phyloP scores from a whole-genome alignment of 345 rosid genomes.

The Euclidium syriacum region DNA sequence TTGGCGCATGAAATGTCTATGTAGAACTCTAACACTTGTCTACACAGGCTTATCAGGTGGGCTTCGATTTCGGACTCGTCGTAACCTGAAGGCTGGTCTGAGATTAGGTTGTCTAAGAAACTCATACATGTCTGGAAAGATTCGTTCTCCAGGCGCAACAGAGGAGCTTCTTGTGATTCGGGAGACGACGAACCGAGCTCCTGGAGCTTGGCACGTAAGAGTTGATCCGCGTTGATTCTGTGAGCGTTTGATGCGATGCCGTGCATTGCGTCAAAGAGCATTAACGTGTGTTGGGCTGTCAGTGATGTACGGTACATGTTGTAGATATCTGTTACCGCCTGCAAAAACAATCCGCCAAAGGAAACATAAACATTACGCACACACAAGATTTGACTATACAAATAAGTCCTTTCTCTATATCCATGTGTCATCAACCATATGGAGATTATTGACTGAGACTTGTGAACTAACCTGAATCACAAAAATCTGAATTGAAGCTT shows the following conservation, averaged over 20 bases:
- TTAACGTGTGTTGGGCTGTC: conserved; percentile 51
- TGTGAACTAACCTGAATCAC: conserved; percentile 63
- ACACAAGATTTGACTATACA: neutral
- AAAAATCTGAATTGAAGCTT: conserved; percentile 81
- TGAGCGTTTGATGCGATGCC: conserved; percentile 70
- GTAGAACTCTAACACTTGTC: conserved; percentile 63
- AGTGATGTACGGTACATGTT: conserved; percentile 58
- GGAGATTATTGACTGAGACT: neutral
- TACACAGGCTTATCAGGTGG: conserved; percentile 57
- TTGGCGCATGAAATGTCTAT: conserved; percentile 45
- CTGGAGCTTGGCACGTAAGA: conserved; percentile 57
- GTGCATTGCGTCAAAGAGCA: conserved; percentile 66
- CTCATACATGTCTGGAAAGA: conserved; percentile 80
- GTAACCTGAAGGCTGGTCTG: conserved; percentile 50
- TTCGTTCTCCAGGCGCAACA: conserved; percentile 75
- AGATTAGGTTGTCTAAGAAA: conserved; percentile 64
- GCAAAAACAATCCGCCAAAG: too few relatives aligned
- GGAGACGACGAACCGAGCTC: conserved; percentile 68
- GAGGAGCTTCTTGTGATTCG: conserved; percentile 85
- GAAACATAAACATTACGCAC: neutral
- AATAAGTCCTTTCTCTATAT: neutral
- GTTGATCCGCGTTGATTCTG: conserved; percentile 45
- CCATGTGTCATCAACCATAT: neutral
- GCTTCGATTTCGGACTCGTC: conserved; percentile 54
- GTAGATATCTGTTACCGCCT: conserved; percentile 91